Conservation (phyloP, 306 rosid genomes). For the Amphicarpaea edgeworthii region DNA sequence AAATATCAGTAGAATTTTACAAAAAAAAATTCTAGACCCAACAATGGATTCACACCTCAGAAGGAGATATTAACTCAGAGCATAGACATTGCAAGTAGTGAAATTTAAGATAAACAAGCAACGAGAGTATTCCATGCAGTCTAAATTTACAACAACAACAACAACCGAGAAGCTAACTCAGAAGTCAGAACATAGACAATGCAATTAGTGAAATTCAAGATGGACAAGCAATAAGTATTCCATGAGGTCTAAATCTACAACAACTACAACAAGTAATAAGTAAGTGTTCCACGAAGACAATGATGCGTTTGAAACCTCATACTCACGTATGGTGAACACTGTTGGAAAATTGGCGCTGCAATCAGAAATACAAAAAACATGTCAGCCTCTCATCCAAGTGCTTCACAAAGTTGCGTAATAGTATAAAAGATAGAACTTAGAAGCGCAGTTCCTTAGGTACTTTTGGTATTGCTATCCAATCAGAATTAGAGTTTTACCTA, state of each 20-base stretch:
- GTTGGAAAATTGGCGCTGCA: slow-evolving; percentile 73
- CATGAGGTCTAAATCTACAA: neutral
- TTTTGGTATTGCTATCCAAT: neutral
- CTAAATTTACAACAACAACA: slow-evolving; percentile 2
- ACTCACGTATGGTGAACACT: slow-evolving; percentile 95
- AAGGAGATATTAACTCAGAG: neutral
- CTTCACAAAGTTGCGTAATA: neutral
- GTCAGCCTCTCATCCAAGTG: slow-evolving; percentile 23
- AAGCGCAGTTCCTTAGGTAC: neutral
- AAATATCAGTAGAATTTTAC: slow-evolving; percentile 27
- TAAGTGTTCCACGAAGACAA: neutral
- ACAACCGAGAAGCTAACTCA: neutral
- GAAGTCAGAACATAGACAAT: neutral
- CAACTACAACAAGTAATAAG: neutral
- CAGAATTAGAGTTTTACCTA: neutral
- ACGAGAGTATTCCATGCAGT: neutral
- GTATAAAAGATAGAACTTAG: neutral
- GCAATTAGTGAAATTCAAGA: slow-evolving; percentile 28
- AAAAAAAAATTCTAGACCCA: neutral
- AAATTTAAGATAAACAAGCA: slow-evolving; percentile 25
- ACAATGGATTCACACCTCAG: neutral
- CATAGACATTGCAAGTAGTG: slow-evolving; percentile 13
- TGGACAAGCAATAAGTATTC: neutral
- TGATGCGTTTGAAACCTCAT: slow-evolving; percentile 23
- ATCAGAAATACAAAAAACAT: slow-evolving; percentile 6